A percentile compares a stretch with the other conserved stretches of the same genome.
These are phyloP conservation scores for Tylopilus vinaceipallidus DNA, from an alignment of 768 basidiomycete species.

Conservation along the genomic window DNA sequence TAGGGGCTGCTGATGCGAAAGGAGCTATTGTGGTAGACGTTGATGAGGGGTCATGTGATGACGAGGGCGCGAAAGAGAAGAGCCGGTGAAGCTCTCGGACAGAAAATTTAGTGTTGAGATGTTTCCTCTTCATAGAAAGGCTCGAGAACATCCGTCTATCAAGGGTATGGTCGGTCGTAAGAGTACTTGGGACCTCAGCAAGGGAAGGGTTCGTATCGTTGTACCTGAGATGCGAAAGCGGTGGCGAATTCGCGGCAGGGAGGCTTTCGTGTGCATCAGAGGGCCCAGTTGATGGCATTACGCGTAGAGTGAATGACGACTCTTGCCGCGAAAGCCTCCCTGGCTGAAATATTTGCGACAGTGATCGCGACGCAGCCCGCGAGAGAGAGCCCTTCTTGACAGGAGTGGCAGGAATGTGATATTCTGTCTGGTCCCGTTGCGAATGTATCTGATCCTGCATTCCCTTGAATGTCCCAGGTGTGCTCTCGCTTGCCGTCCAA, in stretches of 20 bases:
- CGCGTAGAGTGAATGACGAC: slow-evolving; percentile 22
- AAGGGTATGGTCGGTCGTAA: slow-evolving; percentile 8
- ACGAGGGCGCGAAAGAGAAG: slow-evolving; percentile 28
- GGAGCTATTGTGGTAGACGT: slow-evolving; percentile 1
- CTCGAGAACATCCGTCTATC: slow-evolving; percentile 34
- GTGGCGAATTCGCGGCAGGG: slow-evolving; percentile 6
- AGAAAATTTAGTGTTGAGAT: slow-evolving; percentile 31
- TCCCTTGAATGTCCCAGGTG: slow-evolving; percentile 27
- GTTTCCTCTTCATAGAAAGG: slow-evolving; percentile 30
- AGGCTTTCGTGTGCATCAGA: slow-evolving; percentile 14
- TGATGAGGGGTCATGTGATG: slow-evolving; percentile 8
- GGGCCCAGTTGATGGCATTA: slow-evolving; percentile 19
- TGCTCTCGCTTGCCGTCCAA: slow-evolving; percentile 30
- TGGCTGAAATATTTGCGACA: slow-evolving; percentile 29
- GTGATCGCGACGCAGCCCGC: slow-evolving; percentile 28
- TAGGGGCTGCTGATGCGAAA: background rate
- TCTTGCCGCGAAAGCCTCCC: slow-evolving; percentile 29
- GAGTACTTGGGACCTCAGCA: slow-evolving; percentile 10
- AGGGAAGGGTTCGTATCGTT: slow-evolving; percentile 29
- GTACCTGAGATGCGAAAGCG: slow-evolving; percentile 6
- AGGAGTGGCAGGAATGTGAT: slow-evolving; percentile 13
- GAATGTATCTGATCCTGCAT: slow-evolving; percentile 23
- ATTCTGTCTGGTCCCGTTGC: slow-evolving; percentile 13
- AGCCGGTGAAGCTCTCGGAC: slow-evolving; percentile 37
- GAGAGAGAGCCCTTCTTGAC: slow-evolving; percentile 29